A percentile compares a stretch with the other conserved stretches of the same genome.
Conservation (phyloP, 768 basidiomycete genomes). For the Mycena kentingensis region DNA sequence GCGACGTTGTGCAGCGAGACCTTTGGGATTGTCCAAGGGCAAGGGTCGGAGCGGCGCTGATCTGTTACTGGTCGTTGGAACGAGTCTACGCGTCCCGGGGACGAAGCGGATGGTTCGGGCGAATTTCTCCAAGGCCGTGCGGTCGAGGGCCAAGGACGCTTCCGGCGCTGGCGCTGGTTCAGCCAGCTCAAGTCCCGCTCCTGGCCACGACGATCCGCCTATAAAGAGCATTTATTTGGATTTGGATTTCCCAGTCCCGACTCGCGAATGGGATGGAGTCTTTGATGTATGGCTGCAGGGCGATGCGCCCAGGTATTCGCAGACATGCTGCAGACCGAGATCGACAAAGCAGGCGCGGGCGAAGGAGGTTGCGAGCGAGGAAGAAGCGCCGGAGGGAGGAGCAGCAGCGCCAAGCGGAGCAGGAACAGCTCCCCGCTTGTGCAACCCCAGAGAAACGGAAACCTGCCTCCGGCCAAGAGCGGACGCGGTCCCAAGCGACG, state of each 20-base stretch:
- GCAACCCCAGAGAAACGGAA: conserved; percentile 14
- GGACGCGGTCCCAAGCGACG: conserved; percentile 12
- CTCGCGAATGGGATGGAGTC: conserved; percentile 85
- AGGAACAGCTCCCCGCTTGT: conserved; percentile 11
- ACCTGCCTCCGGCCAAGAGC: background rate
- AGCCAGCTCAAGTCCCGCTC: conserved; percentile 42
- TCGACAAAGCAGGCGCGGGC: conserved; percentile 54
- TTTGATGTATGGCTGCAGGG: conserved; percentile 91
- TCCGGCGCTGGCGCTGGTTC: conserved; percentile 34
- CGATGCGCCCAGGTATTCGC: conserved; percentile 85
- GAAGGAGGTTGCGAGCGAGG: conserved; percentile 57
- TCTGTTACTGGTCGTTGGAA: conserved; percentile 85
- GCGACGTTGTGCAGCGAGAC: conserved; percentile 80
- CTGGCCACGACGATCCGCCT: conserved; percentile 57
- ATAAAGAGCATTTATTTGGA: conserved; percentile 81
- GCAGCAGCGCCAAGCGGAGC: conserved; percentile 41
- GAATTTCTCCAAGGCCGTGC: conserved; percentile 79
- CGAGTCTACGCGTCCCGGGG: conserved; percentile 85
- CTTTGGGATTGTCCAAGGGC: conserved; percentile 68
- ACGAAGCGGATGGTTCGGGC: conserved; percentile 91
- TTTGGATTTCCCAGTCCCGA: conserved; percentile 82
- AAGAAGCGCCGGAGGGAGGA: conserved; percentile 56
- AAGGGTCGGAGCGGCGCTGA: conserved; percentile 77
- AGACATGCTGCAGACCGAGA: conserved; percentile 54
- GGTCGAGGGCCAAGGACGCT: conserved; percentile 45